Conservation (phyloP, 345 rosid species). For the Arabis hirsuta region DNA sequence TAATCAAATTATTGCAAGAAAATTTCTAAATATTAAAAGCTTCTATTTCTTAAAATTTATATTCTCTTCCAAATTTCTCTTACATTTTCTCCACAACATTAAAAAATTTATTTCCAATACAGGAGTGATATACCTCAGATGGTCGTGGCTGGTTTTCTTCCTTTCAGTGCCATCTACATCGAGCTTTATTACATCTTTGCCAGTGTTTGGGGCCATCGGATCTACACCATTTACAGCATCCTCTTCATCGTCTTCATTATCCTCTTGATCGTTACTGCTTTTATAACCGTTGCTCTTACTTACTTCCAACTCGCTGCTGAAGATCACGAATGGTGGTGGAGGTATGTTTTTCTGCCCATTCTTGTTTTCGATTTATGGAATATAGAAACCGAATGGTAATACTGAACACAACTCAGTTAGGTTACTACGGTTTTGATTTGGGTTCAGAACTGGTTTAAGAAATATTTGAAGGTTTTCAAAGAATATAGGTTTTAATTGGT, state of each 20-base stretch:
- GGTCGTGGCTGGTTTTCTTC: slow-evolving; percentile 43
- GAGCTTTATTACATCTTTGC: slow-evolving; percentile 82
- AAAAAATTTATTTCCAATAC: no score
- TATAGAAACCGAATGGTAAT: background rate
- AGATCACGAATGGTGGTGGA: slow-evolving; percentile 96
- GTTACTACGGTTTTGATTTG: slow-evolving; percentile 4
- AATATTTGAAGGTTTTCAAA: no score
- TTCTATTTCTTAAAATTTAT: no score
- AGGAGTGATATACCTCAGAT: no score
- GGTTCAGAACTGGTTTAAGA: background rate
- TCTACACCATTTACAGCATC: slow-evolving; percentile 79
- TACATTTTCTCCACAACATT: no score
- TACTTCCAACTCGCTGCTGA: slow-evolving; percentile 92
- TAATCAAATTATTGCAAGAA: no score
- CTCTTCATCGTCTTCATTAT: slow-evolving; percentile 76
- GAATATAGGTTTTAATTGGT: no score
- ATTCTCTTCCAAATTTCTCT: no score
- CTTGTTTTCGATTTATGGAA: background rate
- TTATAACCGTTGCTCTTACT: slow-evolving; percentile 80
- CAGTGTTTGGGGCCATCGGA: slow-evolving; percentile 84
- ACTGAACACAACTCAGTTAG: background rate
- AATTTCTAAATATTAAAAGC: no score
- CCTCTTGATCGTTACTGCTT: slow-evolving; percentile 79
- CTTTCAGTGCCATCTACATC: slow-evolving; percentile 51
- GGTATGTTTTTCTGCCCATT: slow-evolving; percentile 46